Evolutionary conservation across 495 filamentous ascomycete species (phyloP), one percentile per base, ranked within the genome.

Genomic region (Aspergillus asperescens): DNA sequence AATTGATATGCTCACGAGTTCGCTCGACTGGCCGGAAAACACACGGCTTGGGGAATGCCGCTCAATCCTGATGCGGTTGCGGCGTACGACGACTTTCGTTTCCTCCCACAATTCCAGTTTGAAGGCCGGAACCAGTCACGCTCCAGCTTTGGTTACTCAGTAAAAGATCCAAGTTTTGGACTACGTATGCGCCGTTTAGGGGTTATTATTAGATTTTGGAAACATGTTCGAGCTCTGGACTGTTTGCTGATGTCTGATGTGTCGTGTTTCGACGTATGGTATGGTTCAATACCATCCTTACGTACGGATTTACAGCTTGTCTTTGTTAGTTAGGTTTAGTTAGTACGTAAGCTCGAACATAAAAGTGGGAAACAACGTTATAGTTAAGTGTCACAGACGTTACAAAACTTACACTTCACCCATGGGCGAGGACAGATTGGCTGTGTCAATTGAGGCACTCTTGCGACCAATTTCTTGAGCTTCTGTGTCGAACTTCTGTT

Each of bases 181-280:
- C 18, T 39, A 53, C 39, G 22, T 22, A 35, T 12, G 16, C 32
- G 32, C 28, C 12, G n/a, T 47, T 20, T 22, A 47, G 29, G 29
- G 29, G 19, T 54, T 54, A 54, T 54, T 37, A 39, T 54, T 40
- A 52, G 50, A 51, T 45, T 47, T 47, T 45, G 46, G 22, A 13
- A 15, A 29, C 35, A 44, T 15, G 19, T 60, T 63, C 52, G 58
- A 50, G 58, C 59, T 58, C 60, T 59, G 32, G 44, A 24, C 44
- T 35, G n/a, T n/a, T n/a, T n/a, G n/a, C n/a, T 16, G 43, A 19
- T 20, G 18, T 0, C 3, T 19, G 29, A 47, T 13, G 27, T 35
- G n/a, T 20, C 6, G 15, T 23, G 44, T 15, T 47, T 10, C 20
- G 13, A n/a, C 15, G 43, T 46, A 46, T 8, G 2, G 25, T 32